Evolutionary conservation across 108 stramenopile genomes (phyloP).

Genomic region (Nitzschia palea): DNA sequence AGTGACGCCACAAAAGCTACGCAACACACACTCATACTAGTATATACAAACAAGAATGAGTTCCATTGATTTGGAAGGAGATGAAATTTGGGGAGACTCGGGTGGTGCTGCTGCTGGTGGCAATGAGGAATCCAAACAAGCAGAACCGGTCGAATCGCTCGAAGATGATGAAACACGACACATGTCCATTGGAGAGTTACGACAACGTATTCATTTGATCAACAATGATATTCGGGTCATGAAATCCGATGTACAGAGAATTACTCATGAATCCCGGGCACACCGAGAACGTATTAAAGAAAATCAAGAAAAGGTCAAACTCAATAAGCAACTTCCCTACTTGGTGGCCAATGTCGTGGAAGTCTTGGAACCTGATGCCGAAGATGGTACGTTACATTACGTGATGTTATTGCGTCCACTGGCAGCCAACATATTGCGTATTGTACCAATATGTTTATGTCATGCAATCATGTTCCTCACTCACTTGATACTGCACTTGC

Average conservation of each 20-base stretch:
- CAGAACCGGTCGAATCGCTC: slow-evolving; percentile 33
- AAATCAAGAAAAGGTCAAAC: slow-evolving; percentile 98
- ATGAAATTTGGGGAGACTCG: slow-evolving; percentile 92
- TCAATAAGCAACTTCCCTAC: slow-evolving; percentile 99
- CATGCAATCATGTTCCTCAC: background rate
- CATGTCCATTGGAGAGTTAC: slow-evolving; percentile 91
- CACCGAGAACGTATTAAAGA: slow-evolving; percentile 96
- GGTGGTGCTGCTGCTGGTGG: slow-evolving; percentile 39
- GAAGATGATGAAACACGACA: slow-evolving; percentile 83
- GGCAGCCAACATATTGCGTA: no score
- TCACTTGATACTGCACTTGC: background rate
- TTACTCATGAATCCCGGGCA: slow-evolving; percentile 88
- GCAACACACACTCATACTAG: background rate
- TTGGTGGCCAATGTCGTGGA: slow-evolving; percentile 99
- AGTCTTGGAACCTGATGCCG: slow-evolving; percentile 88
- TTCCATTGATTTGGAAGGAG: slow-evolving; percentile 80
- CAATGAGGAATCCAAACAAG: slow-evolving; percentile 32
- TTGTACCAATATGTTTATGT: background rate
- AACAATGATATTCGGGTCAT: slow-evolving; percentile 98
- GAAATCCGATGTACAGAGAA: slow-evolving; percentile 93
- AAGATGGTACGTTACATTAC: slow-evolving; percentile 93
- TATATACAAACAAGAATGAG: slow-evolving; percentile 44
- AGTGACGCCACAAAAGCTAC: background rate
- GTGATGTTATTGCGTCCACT: no score
- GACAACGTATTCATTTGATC: slow-evolving; percentile 94